Base-by-base conservation (phyloP, 495 filamentous ascomycete species). In the Podospora anserina region DNA sequence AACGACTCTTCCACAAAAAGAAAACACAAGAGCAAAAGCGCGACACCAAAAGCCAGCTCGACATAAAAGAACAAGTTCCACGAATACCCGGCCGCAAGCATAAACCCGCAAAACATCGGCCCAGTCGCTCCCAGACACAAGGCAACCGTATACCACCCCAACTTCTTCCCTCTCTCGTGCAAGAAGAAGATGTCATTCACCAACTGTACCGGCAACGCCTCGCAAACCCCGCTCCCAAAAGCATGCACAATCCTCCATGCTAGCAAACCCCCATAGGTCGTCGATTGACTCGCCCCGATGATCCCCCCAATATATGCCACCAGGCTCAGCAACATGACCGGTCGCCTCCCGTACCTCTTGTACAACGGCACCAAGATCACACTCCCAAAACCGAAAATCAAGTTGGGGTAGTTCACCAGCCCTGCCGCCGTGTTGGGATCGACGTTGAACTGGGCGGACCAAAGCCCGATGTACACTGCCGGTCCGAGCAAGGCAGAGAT, bases 101-200 rank as follows among this genome's bases (percentile, higher is more conserved):
- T 80, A 57, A 79, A 78, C 23, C 76, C 79, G 9, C 78, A 75
- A n/a, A 78, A 76, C 39, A 80, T 74, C 1, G 79, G 73, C 2
- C 75, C 74, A 9, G 78, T 73, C 0, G 77, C 67, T 1, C 78
- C 77, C 26, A 81, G 74, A 59, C 74, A 77, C 57, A 78, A 70
- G 56, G 49, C 68, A 70, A 76, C 70, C 3, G 78, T 80, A 74
- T 90, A 90, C 15, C 89, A 78, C 0, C 88, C 89, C 66, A 90
- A 88, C 72, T 88, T 87, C 54, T 85, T 84, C 27, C 88, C 88
- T 58, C 88, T 81, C 70, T 90, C 87, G 72, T 91, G 87, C 1
- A 90, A 75, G 77, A 90, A 90, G 75, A 88, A 87, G 64, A 89
- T 86, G 67, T 90, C 88, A 15, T 87, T 83, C 66, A 90, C 90